phyloP scores from a whole-genome alignment of 2,329 filamentous ascomycete genomes.

The Bipolaris bicolor region DNA sequence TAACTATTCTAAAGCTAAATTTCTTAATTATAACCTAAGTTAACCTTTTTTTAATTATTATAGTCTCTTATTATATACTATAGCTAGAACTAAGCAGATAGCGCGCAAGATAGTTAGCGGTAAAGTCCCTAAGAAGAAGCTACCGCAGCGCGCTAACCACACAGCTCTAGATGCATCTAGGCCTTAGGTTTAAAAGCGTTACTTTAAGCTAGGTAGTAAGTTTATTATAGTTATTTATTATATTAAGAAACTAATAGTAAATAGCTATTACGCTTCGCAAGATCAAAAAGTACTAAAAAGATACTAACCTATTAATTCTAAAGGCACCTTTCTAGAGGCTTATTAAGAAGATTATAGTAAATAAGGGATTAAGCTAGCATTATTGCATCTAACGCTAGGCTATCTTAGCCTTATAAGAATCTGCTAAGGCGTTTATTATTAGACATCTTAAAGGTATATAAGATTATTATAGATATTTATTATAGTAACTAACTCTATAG shows the following conservation, averaged over 20 bases:
- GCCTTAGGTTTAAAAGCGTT: no score
- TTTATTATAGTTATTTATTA: not conserved
- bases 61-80: not conserved
- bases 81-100: not conserved
- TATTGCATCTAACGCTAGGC: no score
- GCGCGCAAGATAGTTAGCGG: no score
- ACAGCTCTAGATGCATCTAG: no score
- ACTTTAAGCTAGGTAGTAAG: not conserved
- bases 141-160: no score
- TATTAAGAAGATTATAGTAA: not conserved
- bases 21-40: not conserved
- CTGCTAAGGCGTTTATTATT: not conserved
- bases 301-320: not conserved
- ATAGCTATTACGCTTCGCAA: not conserved
- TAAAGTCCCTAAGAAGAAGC: no score
- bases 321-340: not conserved
- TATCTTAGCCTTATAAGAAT: not conserved
- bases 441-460: not conserved
- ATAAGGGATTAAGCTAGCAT: no score
- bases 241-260: not conserved
- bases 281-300: not conserved
- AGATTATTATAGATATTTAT: not conserved
- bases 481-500: no score
- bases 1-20: not conserved
- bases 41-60: no score